Base-by-base conservation (phyloP, 768 basidiomycete genomes). In the Lentinula lateritia region DNA sequence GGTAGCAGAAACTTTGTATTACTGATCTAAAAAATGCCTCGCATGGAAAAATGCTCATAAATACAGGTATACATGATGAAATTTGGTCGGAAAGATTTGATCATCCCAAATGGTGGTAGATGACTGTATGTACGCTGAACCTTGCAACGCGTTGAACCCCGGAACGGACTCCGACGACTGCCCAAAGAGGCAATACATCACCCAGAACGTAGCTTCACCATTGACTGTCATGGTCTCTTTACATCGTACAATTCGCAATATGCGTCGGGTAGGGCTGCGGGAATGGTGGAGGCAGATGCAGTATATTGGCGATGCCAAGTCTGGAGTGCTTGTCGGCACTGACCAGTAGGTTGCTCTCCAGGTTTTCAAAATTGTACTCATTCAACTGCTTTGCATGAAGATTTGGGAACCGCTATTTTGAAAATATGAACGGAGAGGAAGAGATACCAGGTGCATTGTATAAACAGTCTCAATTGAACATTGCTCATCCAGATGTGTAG, bases 221-320 rank as follows among this genome's bases (percentile, higher is more conserved):
- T 60, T 52, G 50, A 52, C 59, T 41, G 16, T 28, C 72, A 91
- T 88, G 87, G 83, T 89, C 66, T 93, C 91, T 48, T 71, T 95
- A 59, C 74, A 77, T 46, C 85, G 93, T 66, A 92, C 90, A 39
- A 73, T 95, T 66, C 87, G 92, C 65, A 89, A 80, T 68, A 80
- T 93, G 48, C 86, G 83, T 60, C 83, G 86, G 52, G 88, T 85
- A 18, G 95, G 94, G 16, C 70, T 93, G 50, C 81, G 83, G 66
- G 89, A 93, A 75, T 97, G 92, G 92, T 94, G 89, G 87, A 85
- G 86, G 66, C 89, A 93, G 70, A 77, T 94, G 83, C 89, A 94
- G 69, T 94, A 95, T 71, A 96, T 97, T 62, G 90, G 94, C 43
- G 95, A 98, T 68, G 93, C 92, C 60, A 98, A 98, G 75, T 86